Percentiles rank a stretch among this genome's conserved stretches.
Conservation (phyloP, 2,329 filamentous ascomycete species). For the Amphichorda felina region DNA sequence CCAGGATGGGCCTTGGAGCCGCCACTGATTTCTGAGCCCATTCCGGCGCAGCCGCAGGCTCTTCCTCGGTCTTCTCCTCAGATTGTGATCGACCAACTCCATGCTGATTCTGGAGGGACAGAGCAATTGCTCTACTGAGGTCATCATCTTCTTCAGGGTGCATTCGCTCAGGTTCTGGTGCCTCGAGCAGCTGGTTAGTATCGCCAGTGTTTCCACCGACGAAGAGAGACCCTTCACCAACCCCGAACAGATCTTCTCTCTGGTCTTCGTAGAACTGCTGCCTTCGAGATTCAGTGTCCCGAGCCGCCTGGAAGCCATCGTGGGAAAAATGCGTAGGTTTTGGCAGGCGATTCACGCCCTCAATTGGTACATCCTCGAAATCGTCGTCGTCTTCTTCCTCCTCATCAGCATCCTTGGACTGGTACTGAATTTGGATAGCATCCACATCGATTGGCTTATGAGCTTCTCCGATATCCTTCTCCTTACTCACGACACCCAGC, state of each 20-base stretch:
- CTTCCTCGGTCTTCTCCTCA: constrained; percentile 31
- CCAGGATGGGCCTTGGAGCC: constrained; percentile 36
- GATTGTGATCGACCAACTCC: constrained; percentile 17
- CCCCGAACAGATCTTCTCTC: constrained; percentile 16
- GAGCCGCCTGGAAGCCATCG: constrained; percentile 12
- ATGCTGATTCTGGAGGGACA: constrained; percentile 65
- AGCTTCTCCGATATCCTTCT: constrained; percentile 65
- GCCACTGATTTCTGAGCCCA: constrained; percentile 45
- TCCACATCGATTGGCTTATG: constrained; percentile 93
- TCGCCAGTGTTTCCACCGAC: constrained; percentile 19
- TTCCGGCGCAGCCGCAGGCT: constrained; percentile 27
- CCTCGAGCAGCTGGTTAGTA: constrained; percentile 8
- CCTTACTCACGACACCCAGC: constrained; percentile 79
- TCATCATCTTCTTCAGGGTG: constrained; percentile 42
- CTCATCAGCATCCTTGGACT: constrained; percentile 45
- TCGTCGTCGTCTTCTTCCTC: constrained; percentile 67
- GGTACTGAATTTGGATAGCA: constrained; percentile 43
- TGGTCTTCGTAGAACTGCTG: constrained; percentile 14
- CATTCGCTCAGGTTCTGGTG: constrained; percentile 22
- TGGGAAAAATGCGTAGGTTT: constrained; percentile 28
- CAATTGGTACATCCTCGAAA: constrained; percentile 88
- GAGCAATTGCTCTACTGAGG: constrained; percentile 66
- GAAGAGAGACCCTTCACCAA: constrained; percentile 37
- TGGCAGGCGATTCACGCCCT: constrained; percentile 75
- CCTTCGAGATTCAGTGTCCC: constrained; percentile 11